Evolutionary conservation across 345 rosid species (phyloP), one percentile per base, ranked within the genome.

Genomic region (Hibiscus tridactylites): DNA sequence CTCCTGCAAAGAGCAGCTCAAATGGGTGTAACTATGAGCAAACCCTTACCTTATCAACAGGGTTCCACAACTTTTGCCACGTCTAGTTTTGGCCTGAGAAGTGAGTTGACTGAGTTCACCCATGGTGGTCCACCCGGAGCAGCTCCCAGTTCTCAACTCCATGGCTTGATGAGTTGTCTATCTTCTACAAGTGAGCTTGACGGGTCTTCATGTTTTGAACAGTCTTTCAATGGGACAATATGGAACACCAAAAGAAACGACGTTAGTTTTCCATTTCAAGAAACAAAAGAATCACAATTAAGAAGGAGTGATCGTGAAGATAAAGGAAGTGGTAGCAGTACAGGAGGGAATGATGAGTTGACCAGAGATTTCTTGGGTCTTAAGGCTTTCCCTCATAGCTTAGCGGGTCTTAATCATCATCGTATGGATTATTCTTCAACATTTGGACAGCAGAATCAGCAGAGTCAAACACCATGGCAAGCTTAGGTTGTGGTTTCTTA

Each of bases 1-100:
- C 84, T 91, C 59, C 68, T 91, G 65, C 97, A 91, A 39, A 91
- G 81, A 79, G 97, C 97, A 3, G 96, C 90, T 9, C 93, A 91
- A 75, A 85, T 88, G 87, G 97, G 97, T 13, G 87, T 92, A 10
- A 88, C 91, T n/a, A 85, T 87, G 77, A 81, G 85, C 83, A 82
- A 15, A 31, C 73, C 77, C 62, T 73, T 74, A 2, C 33, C 37
- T 73, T 26, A 56, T 31, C 63, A 70, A 21, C 77, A 24, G 50
- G 76, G 78, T 66, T 86, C 88, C 69, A 78, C 83, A 0, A 79
- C 63, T 24, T 33, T 58, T 46, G 65, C 72, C 29, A 11, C 74
- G 31, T 61, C 76, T 37, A 49, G 76, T 65, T 70, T 72, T 72
- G 76, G 67, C 39, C 49, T 65, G 61, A 72, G 68, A 67, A 68